phyloP scores from a whole-genome alignment of 2,329 filamentous ascomycete species.

The Pyrenophora teres region DNA sequence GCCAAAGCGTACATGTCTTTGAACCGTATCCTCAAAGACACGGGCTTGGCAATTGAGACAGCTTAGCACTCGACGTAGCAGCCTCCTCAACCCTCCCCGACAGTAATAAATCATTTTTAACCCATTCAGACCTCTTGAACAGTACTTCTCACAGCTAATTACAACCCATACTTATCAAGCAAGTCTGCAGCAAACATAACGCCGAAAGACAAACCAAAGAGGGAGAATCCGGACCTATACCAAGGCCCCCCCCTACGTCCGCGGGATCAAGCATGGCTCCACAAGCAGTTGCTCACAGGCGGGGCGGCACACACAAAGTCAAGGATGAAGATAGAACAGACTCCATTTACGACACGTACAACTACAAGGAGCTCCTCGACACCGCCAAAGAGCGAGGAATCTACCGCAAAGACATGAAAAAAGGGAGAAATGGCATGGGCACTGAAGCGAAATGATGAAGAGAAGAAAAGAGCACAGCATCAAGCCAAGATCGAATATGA shows the following conservation, averaged over 20 bases:
- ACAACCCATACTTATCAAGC: background rate
- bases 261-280: conserved; percentile 9
- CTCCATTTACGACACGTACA: conserved; percentile 37
- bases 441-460: conserved; percentile 26
- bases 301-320: conserved; percentile 39
- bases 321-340: conserved; percentile 32
- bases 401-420: conserved; percentile 38
- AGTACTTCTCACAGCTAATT: background rate
- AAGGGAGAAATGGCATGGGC: conserved; percentile 35
- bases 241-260: background rate
- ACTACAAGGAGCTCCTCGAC: conserved; percentile 27
- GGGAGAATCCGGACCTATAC: conserved; percentile 9
- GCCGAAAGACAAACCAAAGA: conserved; percentile 22
- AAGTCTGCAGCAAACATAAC: conserved; percentile 11
- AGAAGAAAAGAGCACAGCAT: conserved; percentile 11
- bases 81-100: too few relatives aligned
- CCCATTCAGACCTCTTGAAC: background rate
- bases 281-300: conserved; percentile 25
- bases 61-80: background rate
- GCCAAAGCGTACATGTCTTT: background rate
- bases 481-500: conserved; percentile 16
- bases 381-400: conserved; percentile 25
- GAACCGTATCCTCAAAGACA: conserved; percentile 1
- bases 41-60: background rate
- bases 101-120: too few relatives aligned